Evolutionary conservation across 169 alveolate species (phyloP), one percentile per base, ranked within the genome.

Genomic region (Cryptosporidium bovis): DNA sequence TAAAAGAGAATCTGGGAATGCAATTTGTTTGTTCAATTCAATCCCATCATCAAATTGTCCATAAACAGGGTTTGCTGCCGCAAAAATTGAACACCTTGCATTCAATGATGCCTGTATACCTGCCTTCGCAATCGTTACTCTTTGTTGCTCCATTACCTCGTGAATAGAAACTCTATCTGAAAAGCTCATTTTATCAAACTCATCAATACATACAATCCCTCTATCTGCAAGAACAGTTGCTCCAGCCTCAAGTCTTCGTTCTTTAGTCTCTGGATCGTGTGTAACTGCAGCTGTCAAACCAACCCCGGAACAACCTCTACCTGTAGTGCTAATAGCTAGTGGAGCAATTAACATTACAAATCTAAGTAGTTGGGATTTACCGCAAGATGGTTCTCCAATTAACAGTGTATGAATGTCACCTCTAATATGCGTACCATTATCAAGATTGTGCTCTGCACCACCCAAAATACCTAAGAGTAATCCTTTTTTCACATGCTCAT

Each of bases 61-160:
- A 93, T 98, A 98, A 56, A 97, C 92, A 1, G 99, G 99, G 90
- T 98, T 98, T n/a, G 99, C 99, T 15, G 99, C 99, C 13, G 99
- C 99, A 50, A 98, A 92, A 2, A 98, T 99, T 51, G 98, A 92
- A 92, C 99, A 98, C 64, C 99, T 85, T 46, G 99, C 99, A 92
- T 98, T 97, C 71, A 98, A 93, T n/a, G 98, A 93, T 27, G 98
- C 96, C 90, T 97, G 99, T 24, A 98, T 97, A 18, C 99, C 99
- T 7, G 99, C 99, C 90, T 98, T 98, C 2, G 99, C 98, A 44
- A 97, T 97, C 0, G 99, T 97, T 16, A 97, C 99, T 5, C 99
- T 97, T 92, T 97, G 98, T 90, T 98, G 98, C 84, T 97, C 99
- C 99, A 97, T 97, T 60, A 97, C 99, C 93, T 98, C 99, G 93